Evolutionary conservation across 352 stramenopile genomes (phyloP), one percentile per base, ranked within the genome.

Genomic region (Globisporangium splendens): DNA sequence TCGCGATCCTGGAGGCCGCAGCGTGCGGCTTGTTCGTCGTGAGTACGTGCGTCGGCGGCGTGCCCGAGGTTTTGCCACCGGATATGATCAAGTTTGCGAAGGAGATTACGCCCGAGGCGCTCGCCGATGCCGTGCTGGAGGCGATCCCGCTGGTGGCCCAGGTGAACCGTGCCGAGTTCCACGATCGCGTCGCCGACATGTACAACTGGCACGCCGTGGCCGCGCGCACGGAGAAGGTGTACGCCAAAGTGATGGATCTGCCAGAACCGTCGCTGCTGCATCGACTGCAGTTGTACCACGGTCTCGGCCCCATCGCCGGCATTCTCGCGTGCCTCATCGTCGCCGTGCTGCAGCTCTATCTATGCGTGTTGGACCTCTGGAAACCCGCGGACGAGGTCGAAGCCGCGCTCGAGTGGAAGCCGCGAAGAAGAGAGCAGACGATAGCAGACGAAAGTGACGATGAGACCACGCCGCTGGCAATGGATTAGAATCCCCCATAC

Each of bases 1-100:
- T 99, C 65, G 96, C 96, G 14, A 98, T 99, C 60, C 81, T 99
- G 21, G 97, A 99, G 82, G 97, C 97, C 8, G 96, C 96, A 0
- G 95, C 81, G 6, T 97, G 88, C 55, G 97, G 97, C 4, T 75
- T 99, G 10, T 95, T 97, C 54, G 94, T 99, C 3, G 95, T 99
- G 17, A 98, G 90, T 35, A 99, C 97, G 14, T 87, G 73, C 50
- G 97, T 99, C 10, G 97, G 97, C 33, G 96, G 97, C 18, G 93
- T 99, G n/a, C 95, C 96, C 13, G 97, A 99, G 68, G 96, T 99
- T 14, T 70, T 99, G 5, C 95, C 95, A 12, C 75, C 77, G 15
- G 73, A 93, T 49, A 97, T 98, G 89, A 93, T 97, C 63, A 79
- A 88, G 54, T 96, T 96, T 67, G 85, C 88, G 17, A 59, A 68